Evolutionary conservation across 164 flowering plant genomes (phyloP), one percentile per base, ranked within the genome.

Genomic region (Macadamia tetraphylla): DNA sequence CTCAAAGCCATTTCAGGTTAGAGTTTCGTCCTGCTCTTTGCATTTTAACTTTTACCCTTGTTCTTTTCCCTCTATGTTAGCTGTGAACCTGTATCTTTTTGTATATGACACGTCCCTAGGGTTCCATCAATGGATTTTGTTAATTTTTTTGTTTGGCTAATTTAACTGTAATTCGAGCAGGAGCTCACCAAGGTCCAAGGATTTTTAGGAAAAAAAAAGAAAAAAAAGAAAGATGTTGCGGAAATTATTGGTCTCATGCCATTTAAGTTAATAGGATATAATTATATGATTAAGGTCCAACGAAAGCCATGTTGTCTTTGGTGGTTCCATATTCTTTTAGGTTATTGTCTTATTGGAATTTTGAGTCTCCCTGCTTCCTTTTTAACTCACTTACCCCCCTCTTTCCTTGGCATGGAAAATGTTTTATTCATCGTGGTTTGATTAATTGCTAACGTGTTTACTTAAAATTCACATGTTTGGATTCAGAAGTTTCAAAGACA

Each of bases 1-100:
- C 91, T 94, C 59, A 91, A 91, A 73, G 96, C 91, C 56, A 87
- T 91, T 77, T 86, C 97, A 73, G 97, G 97, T 88, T 31, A 71
- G 32, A 53, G 18, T 14, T 53, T 53, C 57, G 18, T 14, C 14
- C 57, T 53, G 13, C 14, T 46, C 57, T 5, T 1, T 14, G 6
- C 6, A 53, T 53, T 4, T 14, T 53, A 12, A 3, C n/a, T 53
- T 53, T 53, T 53, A 53, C 14, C 13, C 57, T 46, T 8, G 0
- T 46, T 11, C 51, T 46, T 46, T 46, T 46, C 13, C 51, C 51
- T 9, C 9, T 46, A 4, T 1, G 0, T 46, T 8, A 9, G 51
- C 51, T 46, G 18, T 53, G 57, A 17, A 17, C 6, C 17, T 6
- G 17, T 12, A 14, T 53, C 15, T 17, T 3, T 11, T 53, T 17